phyloP scores from a whole-genome alignment of 805 yeast species.

The Candida coquimbonensis region DNA sequence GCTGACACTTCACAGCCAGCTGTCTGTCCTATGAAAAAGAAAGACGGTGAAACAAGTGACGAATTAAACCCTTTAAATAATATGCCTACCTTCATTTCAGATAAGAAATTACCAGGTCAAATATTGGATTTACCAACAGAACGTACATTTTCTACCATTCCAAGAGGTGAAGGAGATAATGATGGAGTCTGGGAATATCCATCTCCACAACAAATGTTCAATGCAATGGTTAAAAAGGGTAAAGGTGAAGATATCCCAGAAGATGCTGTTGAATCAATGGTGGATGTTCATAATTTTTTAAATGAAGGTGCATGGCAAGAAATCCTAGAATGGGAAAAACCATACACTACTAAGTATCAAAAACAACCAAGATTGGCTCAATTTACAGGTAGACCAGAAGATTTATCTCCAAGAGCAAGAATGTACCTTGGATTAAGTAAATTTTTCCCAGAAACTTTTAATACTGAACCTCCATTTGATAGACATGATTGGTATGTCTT shows the following conservation, averaged over 20 bases:
- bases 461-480: constrained; percentile 85
- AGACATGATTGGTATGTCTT: constrained; percentile 98
- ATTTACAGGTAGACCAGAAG: constrained; percentile 90
- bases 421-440: constrained; percentile 58
- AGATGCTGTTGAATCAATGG: constrained; percentile 96
- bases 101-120: constrained; percentile 73
- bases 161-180: constrained; percentile 59
- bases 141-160: constrained; percentile 78
- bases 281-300: constrained; percentile 88
- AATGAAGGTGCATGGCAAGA: constrained; percentile 98
- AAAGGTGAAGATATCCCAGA: constrained; percentile 84
- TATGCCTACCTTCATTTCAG: constrained; percentile 73
- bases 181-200: constrained; percentile 97
- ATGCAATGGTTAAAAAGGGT: constrained; percentile 94
- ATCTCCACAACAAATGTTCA: constrained; percentile 97
- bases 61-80: constrained; percentile 74
- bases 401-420: constrained; percentile 79
- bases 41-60: constrained; percentile 10
- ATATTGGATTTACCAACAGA: constrained; percentile 70
- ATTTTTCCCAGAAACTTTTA: constrained; percentile 65
- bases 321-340: constrained; percentile 84
- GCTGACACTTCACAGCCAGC: constrained; percentile 21
- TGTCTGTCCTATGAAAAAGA: constrained; percentile 33
- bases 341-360: constrained; percentile 48
- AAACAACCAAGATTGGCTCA: constrained; percentile 69